Base-by-base conservation (phyloP, 2,329 filamentous ascomycete species). In the Blastomyces emzantsi region DNA sequence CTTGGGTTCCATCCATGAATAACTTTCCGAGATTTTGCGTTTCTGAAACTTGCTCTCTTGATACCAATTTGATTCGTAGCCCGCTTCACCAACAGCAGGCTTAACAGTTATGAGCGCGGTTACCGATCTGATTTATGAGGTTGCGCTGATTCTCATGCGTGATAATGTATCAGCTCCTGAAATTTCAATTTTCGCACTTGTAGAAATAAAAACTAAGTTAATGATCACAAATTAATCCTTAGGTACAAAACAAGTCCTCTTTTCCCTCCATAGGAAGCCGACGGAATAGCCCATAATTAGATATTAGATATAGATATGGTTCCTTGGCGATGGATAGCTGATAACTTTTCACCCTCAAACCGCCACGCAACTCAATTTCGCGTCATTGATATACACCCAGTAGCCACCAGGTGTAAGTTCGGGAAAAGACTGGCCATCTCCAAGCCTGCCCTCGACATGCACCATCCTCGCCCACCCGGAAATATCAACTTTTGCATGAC, bases 381-480 rank as follows among this genome's bases (percentile, higher is more conserved):
- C 58, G 17, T 60, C 28, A 47, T 39, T 60, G 4, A 60, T 49
- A 60, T 60, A 60, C 43, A 60, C 41, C 58, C 58, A 60, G 6
- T 47, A 49, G 9, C 45, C 30, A 4, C 25, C 5, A 1, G 25
- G 11, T 15, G 36, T 2, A 22, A 51, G 19, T 7, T 60, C 45
- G 4, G 58, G 58, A 25, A 60, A 60, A 6, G 43, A n/a, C 11
- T 22, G 17, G n/a, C 58, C 28, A n/a, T 60, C 41, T 22, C 58
- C 58, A 8, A 60, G 43, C 13, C 33, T 49, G 9, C 58, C 58
- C n/a, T 60, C 45, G 15, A 60, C 58, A 60, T n/a, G 58, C 17
- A 60, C 19, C 43, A 60, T 28, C 45, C 58, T 60, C 22, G 25
- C 58, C 58, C 58, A 60, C 36, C 58, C 58, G 8, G 58, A 60